Conservation (phyloP, 83 land plant species). For the Diphasiastrum complanatum region DNA sequence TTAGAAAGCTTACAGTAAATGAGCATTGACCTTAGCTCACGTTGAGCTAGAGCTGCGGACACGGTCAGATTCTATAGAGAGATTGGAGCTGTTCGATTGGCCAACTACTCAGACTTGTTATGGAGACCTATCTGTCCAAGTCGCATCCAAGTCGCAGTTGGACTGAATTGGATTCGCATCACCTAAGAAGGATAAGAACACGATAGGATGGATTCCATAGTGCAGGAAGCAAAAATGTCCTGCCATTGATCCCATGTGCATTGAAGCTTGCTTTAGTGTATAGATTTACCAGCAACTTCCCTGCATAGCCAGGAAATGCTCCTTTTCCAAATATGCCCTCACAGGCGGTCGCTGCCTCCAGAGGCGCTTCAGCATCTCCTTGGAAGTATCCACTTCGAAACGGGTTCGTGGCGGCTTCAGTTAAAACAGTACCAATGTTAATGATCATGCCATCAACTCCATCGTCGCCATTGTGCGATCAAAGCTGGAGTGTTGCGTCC, state of each 20-base stretch:
- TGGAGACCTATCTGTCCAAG: no score
- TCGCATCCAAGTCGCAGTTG: no score
- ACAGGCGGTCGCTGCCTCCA: not conserved
- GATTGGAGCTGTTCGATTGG: no score
- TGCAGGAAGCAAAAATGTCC: not conserved
- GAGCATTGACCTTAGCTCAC: no score
- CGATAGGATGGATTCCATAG: not conserved
- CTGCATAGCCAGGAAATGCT: not conserved
- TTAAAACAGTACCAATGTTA: not conserved
- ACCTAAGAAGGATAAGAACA: no score
- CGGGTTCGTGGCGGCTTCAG: not conserved
- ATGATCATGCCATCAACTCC: not conserved
- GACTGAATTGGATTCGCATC: no score
- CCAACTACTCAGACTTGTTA: no score
- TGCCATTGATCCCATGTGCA: not conserved
- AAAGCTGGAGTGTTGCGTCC: not conserved
- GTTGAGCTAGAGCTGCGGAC: no score
- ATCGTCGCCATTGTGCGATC: not conserved
- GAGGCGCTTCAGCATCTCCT: not conserved
- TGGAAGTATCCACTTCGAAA: not conserved
- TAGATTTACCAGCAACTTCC: not conserved
- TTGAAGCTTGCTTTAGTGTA: not conserved
- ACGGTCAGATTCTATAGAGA: no score
- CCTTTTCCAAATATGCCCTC: not conserved
- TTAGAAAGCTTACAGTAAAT: no score